phyloP scores from a whole-genome alignment of 2,329 filamentous ascomycete genomes.

The Elsinoe arachidis region DNA sequence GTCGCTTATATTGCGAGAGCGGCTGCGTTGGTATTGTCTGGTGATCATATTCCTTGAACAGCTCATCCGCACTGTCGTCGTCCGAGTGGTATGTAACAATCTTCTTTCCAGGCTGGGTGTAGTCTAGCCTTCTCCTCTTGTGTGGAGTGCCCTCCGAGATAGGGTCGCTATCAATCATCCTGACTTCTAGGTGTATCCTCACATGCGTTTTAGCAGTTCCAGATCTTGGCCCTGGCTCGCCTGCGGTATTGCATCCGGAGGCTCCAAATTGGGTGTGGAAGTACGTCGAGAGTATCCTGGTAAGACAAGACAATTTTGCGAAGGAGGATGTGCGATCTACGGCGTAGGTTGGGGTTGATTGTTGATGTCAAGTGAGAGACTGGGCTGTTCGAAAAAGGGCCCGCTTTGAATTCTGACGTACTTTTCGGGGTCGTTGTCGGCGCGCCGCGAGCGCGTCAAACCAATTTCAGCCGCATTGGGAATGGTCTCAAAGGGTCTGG shows the following conservation, averaged over 20 bases:
- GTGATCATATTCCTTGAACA: conserved; percentile 41
- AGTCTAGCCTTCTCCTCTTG: conserved; percentile 26
- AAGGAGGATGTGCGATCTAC: background rate
- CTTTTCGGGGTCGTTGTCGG: background rate
- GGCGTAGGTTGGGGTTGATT: background rate
- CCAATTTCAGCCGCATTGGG: conserved; percentile 10
- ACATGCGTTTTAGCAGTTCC: no score
- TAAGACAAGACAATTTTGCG: background rate
- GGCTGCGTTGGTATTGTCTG: conserved; percentile 36
- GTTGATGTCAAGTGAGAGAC: background rate
- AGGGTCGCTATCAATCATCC: conserved; percentile 24
- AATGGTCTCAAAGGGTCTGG: background rate
- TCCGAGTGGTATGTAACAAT: conserved; percentile 27
- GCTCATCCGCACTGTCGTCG: conserved; percentile 39
- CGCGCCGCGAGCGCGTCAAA: conserved; percentile 11
- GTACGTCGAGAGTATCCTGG: background rate
- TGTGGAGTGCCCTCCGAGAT: conserved; percentile 27
- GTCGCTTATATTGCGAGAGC: conserved; percentile 19
- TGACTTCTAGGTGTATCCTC: background rate
- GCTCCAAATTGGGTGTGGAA: background rate
- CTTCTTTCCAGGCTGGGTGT: conserved; percentile 25
- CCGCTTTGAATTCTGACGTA: conserved; percentile 7
- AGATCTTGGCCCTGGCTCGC: no score
- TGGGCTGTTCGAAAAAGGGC: background rate
- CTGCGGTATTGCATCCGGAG: background rate